Evolutionary conservation across 2,329 filamentous ascomycete genomes (phyloP).

Genomic region (Venturia nashicola): DNA sequence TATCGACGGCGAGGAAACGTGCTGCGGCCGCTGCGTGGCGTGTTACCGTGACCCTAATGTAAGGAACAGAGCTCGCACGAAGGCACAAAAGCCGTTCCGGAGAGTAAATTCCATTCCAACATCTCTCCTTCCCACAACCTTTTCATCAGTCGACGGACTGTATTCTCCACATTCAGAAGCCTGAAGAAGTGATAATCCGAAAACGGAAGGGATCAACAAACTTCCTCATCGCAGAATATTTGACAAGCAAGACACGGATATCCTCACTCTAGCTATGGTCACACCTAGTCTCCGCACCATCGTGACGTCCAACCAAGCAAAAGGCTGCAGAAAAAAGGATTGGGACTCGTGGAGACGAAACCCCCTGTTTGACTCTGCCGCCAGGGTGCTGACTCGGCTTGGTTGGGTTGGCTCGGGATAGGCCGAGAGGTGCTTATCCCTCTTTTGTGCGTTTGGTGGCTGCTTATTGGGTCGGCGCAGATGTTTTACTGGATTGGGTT

Average conservation of each 20-base stretch:
- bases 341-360: neutral
- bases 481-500: too few species aligned
- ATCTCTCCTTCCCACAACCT: too few species aligned
- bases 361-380: neutral
- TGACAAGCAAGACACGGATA: neutral
- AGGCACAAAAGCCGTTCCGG: neutral
- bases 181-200: neutral
- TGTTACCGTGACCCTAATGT: neutral
- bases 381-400: neutral
- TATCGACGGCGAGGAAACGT: neutral
- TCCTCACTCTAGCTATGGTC: neutral
- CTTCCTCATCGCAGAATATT: neutral
- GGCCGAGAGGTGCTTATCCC: neutral
- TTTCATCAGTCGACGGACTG: too few species aligned
- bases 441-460: too few species aligned
- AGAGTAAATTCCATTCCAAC: too few species aligned
- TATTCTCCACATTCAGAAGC: too few species aligned
- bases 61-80: too few species aligned
- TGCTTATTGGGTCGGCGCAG: too few species aligned
- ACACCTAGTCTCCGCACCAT: neutral
- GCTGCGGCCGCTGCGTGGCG: neutral
- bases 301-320: neutral
- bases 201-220: neutral
- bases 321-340: too few species aligned
- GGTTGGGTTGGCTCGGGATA: neutral